These are phyloP conservation scores for Rhodotorula kratochvilovae DNA, from an alignment of 768 basidiomycete genomes.

Conservation along the genomic window DNA sequence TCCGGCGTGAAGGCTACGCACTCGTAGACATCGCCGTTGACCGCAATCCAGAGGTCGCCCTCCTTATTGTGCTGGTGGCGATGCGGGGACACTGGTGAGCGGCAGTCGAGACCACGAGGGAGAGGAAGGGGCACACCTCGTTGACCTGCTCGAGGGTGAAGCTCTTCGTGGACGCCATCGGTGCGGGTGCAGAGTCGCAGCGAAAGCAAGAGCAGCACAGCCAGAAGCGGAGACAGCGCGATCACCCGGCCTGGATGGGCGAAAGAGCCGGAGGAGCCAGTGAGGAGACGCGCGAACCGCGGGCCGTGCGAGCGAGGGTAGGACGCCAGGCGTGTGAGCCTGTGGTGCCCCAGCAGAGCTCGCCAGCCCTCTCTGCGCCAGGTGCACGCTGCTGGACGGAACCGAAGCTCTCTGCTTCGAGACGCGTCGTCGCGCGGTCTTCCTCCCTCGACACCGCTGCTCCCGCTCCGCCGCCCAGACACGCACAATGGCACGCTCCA, in stretches of 20 bases:
- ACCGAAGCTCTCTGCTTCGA: too few relatives aligned
- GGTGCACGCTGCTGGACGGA: too few relatives aligned
- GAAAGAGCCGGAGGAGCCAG: not conserved
- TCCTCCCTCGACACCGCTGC: too few relatives aligned
- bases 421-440: too few relatives aligned
- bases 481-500: not conserved
- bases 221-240: not conserved
- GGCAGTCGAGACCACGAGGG: not conserved
- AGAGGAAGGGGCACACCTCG: not conserved
- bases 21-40: slow-evolving; percentile 77
- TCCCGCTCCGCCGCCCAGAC: not conserved
- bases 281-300: not conserved
- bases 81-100: not conserved
- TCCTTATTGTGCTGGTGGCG: slow-evolving; percentile 62
- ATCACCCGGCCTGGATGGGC: too few relatives aligned
- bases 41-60: slow-evolving; percentile 79
- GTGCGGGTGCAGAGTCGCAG: not conserved
- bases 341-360: too few relatives aligned
- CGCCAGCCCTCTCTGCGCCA: too few relatives aligned
- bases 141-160: slow-evolving; percentile 21
- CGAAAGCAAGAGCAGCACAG: not conserved
- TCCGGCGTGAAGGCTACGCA: not conserved
- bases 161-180: not conserved
- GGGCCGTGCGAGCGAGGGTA: not conserved
- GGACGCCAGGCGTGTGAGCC: too few relatives aligned